A percentile compares a stretch with the other conserved stretches of the same genome.
phyloP scores from a whole-genome alignment of 257 asterid genomes.

The Solanum acaule region DNA sequence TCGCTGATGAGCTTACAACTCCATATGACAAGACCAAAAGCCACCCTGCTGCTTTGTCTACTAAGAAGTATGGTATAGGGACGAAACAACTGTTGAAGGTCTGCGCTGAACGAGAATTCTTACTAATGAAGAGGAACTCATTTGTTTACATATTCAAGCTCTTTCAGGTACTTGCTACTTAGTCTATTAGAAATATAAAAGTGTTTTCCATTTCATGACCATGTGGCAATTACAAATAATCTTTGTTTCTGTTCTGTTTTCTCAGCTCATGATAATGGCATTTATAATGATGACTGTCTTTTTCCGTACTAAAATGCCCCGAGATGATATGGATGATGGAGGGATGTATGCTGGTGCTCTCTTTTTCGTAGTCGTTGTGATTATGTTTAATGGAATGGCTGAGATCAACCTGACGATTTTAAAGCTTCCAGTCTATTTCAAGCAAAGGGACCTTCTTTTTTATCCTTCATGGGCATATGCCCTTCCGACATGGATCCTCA shows the following conservation, averaged over 20 bases:
- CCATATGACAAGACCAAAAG: slow-evolving; percentile 50
- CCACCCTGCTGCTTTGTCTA: slow-evolving; percentile 56
- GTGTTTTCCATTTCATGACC: neutral
- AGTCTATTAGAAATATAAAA: neutral
- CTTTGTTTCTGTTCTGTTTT: neutral
- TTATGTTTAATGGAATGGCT: slow-evolving; percentile 57
- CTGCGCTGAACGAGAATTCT: slow-evolving; percentile 36
- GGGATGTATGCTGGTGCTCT: slow-evolving; percentile 34
- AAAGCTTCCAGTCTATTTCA: slow-evolving; percentile 70
- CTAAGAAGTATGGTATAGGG: slow-evolving; percentile 37
- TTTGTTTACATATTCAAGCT: slow-evolving; percentile 42
- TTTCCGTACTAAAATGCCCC: slow-evolving; percentile 42
- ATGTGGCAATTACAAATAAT: neutral
- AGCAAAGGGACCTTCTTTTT: slow-evolving; percentile 57
- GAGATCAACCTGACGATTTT: slow-evolving; percentile 50
- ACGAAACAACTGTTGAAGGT: slow-evolving; percentile 43
- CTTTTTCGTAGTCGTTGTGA: slow-evolving; percentile 21
- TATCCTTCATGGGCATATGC: slow-evolving; percentile 71
- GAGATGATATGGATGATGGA: slow-evolving; percentile 27
- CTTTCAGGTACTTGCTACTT: slow-evolving; percentile 27
- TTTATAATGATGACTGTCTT: slow-evolving; percentile 26
- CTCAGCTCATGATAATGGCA: slow-evolving; percentile 36
- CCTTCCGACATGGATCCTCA: slow-evolving; percentile 52
- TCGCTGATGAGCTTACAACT: slow-evolving; percentile 30
- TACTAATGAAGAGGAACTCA: slow-evolving; percentile 54